Base-by-base conservation (phyloP, 2,329 filamentous ascomycete species). In the Byssoonygena ceratinophila region DNA sequence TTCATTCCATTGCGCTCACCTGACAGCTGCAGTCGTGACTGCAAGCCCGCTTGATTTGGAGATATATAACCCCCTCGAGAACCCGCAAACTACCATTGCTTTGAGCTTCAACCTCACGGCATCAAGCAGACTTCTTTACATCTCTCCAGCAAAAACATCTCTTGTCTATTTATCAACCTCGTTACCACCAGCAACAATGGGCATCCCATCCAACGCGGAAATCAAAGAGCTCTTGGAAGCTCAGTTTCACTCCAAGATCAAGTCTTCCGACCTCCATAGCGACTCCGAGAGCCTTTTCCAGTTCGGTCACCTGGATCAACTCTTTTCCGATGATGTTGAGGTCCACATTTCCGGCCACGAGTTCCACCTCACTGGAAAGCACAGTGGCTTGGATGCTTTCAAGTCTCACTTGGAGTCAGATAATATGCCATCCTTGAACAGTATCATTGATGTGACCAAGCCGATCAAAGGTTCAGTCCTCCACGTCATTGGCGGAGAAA, bases 301-400 rank as follows among this genome's bases (percentile, higher is more conserved):
- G 25, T 54, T 54, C 37, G 52, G 52, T 6, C 45, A 50, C 37
- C 18, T 54, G 36, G 52, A 54, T 16, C 23, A 54, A 18, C 45
- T 54, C 31, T 54, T 54, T 31, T 44, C 52, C 29, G 52, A 54
- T 4, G 46, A 54, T 39, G 46, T 54, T 20, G 52, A 54, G 31
- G 23, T 54, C 29, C 52, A 54, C 37, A 54, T 54, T 29, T 49
- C 45, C 31, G 47, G 47, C 36, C 39, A 53, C 16, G 51, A 53
- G 37, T 53, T 53, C 44, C 51, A 53, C 25, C 44, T 53, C 25
- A 48, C 34, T 14, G 51, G 51, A 43, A 53, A 53, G 36, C 51
- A 53, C 34, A 31, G 27, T 4, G 44, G 43, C 18, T 14, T 53
- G 9, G 51, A 53, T 34, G 23, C 51, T 25, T 53, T 53, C 51